These are phyloP conservation scores for Trametes cingulata DNA, from an alignment of 768 basidiomycete species.

Conservation along the genomic window DNA sequence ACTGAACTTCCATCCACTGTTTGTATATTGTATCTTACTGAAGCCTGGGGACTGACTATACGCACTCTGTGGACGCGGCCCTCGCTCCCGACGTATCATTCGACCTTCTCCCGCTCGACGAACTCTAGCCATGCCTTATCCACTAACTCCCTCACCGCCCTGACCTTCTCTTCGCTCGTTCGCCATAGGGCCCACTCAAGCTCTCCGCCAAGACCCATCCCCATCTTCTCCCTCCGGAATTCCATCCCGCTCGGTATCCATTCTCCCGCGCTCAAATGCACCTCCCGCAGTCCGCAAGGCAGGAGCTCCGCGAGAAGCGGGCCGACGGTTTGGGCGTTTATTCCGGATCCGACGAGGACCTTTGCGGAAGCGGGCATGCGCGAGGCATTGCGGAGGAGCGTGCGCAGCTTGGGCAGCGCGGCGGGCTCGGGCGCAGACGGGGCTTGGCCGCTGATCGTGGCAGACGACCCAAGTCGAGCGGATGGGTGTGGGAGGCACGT, in stretches of 20 bases:
- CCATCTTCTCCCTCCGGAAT: slow-evolving; percentile 58
- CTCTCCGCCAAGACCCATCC: slow-evolving; percentile 59
- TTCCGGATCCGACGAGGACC: slow-evolving; percentile 77
- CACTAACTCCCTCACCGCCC: slow-evolving; percentile 49
- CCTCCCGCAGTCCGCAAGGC: slow-evolving; percentile 60
- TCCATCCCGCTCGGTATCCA: slow-evolving; percentile 59
- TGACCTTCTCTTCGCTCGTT: slow-evolving; percentile 54
- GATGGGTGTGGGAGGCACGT: not conserved
- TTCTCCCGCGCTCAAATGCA: slow-evolving; percentile 73
- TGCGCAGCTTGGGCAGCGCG: slow-evolving; percentile 23
- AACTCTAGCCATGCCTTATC: slow-evolving; percentile 35
- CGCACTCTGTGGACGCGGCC: too few relatives aligned
- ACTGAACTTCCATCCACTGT: too few relatives aligned
- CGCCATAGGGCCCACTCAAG: slow-evolving; percentile 72
- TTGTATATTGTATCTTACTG: too few relatives aligned
- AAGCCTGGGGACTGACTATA: too few relatives aligned
- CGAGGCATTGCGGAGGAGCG: slow-evolving; percentile 21
- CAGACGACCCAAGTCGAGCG: too few relatives aligned
- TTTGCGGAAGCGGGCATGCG: slow-evolving; percentile 34
- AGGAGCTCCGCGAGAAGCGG: slow-evolving; percentile 50
- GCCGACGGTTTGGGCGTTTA: slow-evolving; percentile 58
- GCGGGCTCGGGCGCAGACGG: slow-evolving; percentile 35
- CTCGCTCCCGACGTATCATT: not conserved
- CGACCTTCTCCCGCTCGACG: not conserved
- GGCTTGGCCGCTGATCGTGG: slow-evolving; percentile 52